Conservation (phyloP, 1,139 yeast species). For the Lodderomyces theae region DNA sequence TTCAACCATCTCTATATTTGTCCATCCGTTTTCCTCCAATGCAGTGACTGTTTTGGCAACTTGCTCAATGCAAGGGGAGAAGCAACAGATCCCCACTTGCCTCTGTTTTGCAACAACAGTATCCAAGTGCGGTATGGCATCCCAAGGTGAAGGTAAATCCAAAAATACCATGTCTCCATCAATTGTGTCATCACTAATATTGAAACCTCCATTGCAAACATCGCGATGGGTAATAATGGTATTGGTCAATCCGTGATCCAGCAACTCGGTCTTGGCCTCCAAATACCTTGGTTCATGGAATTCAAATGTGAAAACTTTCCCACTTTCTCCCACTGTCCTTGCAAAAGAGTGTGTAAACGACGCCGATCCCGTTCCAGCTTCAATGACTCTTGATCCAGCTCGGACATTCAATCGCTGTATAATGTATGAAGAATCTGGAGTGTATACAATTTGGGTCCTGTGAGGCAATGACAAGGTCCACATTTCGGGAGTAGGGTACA, state of each 20-base stretch:
- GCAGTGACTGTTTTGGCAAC: slow-evolving; percentile 82
- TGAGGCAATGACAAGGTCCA: slow-evolving; percentile 97
- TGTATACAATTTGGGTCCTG: slow-evolving; percentile 95
- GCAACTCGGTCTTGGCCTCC: slow-evolving; percentile 78
- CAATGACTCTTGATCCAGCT: slow-evolving; percentile 78
- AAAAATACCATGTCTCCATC: slow-evolving; percentile 75
- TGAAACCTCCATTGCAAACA: slow-evolving; percentile 85
- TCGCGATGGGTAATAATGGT: slow-evolving; percentile 79
- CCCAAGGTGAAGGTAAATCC: slow-evolving; percentile 97
- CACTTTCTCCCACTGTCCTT: slow-evolving; percentile 63
- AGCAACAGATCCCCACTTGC: slow-evolving; percentile 78
- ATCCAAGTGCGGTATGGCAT: slow-evolving; percentile 77
- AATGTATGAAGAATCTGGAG: slow-evolving; percentile 92
- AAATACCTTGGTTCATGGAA: slow-evolving; percentile 81
- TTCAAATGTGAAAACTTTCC: slow-evolving; percentile 79
- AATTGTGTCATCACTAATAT: slow-evolving; percentile 23
- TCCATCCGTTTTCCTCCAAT: slow-evolving; percentile 76
- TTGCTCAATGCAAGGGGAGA: slow-evolving; percentile 97
- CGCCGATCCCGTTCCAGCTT: slow-evolving; percentile 98
- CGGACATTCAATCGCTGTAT: slow-evolving; percentile 74
- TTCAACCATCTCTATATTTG: slow-evolving; percentile 90
- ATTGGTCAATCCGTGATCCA: slow-evolving; percentile 61
- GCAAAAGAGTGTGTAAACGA: slow-evolving; percentile 93
- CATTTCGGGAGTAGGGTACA: slow-evolving; percentile 91
- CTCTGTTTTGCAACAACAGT: slow-evolving; percentile 54